phyloP scores from a whole-genome alignment of 139 green algal genomes.

The Chlamydomonas sp. region DNA sequence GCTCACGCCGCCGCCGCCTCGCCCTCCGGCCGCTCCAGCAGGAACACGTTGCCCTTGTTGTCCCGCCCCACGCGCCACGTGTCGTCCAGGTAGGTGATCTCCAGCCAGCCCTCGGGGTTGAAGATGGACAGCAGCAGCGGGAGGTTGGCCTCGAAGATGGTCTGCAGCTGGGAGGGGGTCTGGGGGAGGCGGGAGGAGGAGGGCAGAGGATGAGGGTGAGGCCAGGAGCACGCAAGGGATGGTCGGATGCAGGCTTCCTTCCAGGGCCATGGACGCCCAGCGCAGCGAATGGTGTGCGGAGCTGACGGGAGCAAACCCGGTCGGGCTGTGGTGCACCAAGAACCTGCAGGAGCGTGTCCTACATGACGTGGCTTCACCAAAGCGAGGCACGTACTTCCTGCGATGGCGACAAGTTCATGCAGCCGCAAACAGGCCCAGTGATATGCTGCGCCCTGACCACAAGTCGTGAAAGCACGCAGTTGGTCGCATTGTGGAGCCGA shows the following conservation, averaged over 20 bases:
- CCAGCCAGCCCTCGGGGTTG: slow-evolving; percentile 90
- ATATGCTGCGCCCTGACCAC: no score
- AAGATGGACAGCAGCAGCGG: slow-evolving; percentile 88
- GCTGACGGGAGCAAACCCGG: no score
- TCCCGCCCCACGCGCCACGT: slow-evolving; percentile 64
- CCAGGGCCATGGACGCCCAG: neutral
- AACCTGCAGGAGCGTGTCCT: no score
- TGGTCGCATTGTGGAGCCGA: no score
- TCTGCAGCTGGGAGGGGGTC: slow-evolving; percentile 69
- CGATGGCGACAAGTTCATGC: no score
- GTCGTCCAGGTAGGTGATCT: slow-evolving; percentile 88
- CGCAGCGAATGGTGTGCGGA: no score
- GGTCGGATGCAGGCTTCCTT: neutral
- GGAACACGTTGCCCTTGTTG: slow-evolving; percentile 84
- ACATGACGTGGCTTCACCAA: no score
- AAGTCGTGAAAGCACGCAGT: no score
- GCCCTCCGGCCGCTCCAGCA: slow-evolving; percentile 32
- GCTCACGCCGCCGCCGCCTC: no score
- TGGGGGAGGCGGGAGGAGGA: slow-evolving; percentile 15
- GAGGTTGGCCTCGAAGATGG: slow-evolving; percentile 82
- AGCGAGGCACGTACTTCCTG: no score
- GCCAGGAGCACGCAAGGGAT: neutral
- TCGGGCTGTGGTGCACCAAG: no score
- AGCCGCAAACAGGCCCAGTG: no score
- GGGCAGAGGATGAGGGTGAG: neutral